Evolutionary conservation across 345 rosid species (phyloP).

Genomic region (Lepidium africanum): DNA sequence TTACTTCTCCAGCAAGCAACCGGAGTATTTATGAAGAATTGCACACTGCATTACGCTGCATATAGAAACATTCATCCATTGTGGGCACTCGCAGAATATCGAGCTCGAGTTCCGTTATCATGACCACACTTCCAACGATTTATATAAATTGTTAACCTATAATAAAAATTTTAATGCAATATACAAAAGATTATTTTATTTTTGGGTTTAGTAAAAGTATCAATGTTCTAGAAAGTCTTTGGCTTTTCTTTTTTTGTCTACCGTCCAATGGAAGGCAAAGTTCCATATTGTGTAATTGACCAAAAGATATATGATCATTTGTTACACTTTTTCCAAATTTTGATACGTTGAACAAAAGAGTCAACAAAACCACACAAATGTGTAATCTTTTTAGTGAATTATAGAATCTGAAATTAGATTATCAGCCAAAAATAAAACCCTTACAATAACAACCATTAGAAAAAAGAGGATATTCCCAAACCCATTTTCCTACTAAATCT

Average conservation of each 20-base stretch:
- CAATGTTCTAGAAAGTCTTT: neutral
- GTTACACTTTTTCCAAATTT: neutral
- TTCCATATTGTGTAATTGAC: neutral
- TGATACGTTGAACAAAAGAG: neutral
- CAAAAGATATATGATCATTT: neutral
- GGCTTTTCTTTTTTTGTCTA: neutral
- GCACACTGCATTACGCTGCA: conserved; percentile 61
- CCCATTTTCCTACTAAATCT: neutral
- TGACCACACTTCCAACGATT: no score
- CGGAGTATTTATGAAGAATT: conserved; percentile 55
- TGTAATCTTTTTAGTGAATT: neutral
- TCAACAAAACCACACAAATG: conserved; percentile 2
- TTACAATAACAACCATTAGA: conserved; percentile 18
- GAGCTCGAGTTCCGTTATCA: conserved; percentile 21
- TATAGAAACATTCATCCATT: conserved; percentile 52
- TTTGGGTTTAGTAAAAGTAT: neutral
- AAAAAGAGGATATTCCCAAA: neutral
- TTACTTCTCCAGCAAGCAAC: conserved; percentile 39
- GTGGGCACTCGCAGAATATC: conserved; percentile 55
- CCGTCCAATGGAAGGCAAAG: conserved; percentile 17
- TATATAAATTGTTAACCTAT: no score
- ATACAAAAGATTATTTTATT: no score
- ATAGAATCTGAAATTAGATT: conserved; percentile 19
- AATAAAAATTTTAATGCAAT: no score
- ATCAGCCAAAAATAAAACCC: conserved; percentile 26